phyloP scores from a whole-genome alignment of 768 basidiomycete genomes.

The Amanita rubescens region DNA sequence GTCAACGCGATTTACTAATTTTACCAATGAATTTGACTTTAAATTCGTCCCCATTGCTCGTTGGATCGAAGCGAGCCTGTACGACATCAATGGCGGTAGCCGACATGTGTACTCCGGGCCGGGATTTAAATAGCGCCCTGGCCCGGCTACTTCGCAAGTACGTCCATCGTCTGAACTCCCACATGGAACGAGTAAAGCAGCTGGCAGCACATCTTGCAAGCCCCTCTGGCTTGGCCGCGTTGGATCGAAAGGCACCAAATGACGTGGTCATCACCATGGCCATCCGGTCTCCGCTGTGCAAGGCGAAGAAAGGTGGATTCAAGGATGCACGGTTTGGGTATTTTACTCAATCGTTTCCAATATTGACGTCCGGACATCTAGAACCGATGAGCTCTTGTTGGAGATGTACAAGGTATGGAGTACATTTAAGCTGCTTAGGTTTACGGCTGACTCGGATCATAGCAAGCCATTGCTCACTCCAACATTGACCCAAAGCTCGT shows the following conservation, averaged over 20 bases:
- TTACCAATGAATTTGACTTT: background rate
- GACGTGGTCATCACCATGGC: conserved; percentile 84
- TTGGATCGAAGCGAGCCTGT: background rate
- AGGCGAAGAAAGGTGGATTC: conserved; percentile 68
- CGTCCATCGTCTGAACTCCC: background rate
- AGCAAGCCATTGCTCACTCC: conserved; percentile 56
- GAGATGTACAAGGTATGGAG: conserved; percentile 67
- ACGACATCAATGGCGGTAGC: background rate
- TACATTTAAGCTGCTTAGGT: too few relatives aligned
- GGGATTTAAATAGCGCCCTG: too few relatives aligned
- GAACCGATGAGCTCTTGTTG: conserved; percentile 72
- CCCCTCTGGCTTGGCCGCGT: conserved; percentile 38
- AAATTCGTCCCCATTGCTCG: background rate
- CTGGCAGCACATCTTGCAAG: conserved; percentile 50
- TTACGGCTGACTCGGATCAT: conserved; percentile 8
- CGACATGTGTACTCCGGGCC: too few relatives aligned
- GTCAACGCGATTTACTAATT: background rate
- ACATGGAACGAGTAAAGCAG: conserved; percentile 62
- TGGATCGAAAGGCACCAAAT: conserved; percentile 55
- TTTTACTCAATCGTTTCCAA: background rate
- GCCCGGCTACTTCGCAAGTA: too few relatives aligned
- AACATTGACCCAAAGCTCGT: conserved; percentile 57
- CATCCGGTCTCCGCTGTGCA: conserved; percentile 68
- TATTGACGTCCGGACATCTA: conserved; percentile 20
- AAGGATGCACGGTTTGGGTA: conserved; percentile 55